phyloP scores from a whole-genome alignment of 202 grass and related monocot genomes.

The Tripidium arundinaceum region DNA sequence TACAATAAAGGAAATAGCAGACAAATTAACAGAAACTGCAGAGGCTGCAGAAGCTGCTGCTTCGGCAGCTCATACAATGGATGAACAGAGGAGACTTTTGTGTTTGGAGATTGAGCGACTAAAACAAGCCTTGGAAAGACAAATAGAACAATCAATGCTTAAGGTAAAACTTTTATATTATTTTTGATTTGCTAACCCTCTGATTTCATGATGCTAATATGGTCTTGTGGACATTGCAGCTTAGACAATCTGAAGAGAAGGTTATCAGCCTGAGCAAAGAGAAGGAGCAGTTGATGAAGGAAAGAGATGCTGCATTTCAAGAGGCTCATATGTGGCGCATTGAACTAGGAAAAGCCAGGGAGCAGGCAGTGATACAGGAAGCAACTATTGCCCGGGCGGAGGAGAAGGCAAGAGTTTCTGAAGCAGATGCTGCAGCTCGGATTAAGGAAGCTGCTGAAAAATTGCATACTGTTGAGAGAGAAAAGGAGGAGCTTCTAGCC shows the following conservation, averaged over 20 bases:
- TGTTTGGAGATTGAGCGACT: slow-evolving; percentile 63
- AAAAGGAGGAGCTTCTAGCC: slow-evolving; percentile 76
- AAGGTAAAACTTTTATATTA: slow-evolving; percentile 41
- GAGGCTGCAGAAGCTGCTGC: slow-evolving; percentile 82
- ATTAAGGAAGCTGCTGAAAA: slow-evolving; percentile 64
- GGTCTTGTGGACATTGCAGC: slow-evolving; percentile 40
- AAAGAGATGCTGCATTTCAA: slow-evolving; percentile 74
- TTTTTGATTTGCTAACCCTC: neutral
- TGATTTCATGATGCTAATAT: slow-evolving; percentile 6
- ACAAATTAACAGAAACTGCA: slow-evolving; percentile 87
- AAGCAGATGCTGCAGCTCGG: slow-evolving; percentile 51
- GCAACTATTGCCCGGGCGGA: slow-evolving; percentile 78
- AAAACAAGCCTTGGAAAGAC: slow-evolving; percentile 62
- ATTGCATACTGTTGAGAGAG: slow-evolving; percentile 51
- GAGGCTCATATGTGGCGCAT: slow-evolving; percentile 85
- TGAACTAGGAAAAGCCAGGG: slow-evolving; percentile 94
- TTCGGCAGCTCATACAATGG: slow-evolving; percentile 73
- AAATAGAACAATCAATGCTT: slow-evolving; percentile 60
- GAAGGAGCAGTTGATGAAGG: slow-evolving; percentile 78
- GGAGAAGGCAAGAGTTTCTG: slow-evolving; percentile 70
- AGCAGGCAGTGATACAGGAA: slow-evolving; percentile 84
- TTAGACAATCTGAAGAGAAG: slow-evolving; percentile 78
- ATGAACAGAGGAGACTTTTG: slow-evolving; percentile 64
- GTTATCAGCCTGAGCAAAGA: slow-evolving; percentile 60
- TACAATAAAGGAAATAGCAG: slow-evolving; percentile 84